Base-by-base conservation (phyloP, 305 asterid genomes). In the Solanum hybrid region DNA sequence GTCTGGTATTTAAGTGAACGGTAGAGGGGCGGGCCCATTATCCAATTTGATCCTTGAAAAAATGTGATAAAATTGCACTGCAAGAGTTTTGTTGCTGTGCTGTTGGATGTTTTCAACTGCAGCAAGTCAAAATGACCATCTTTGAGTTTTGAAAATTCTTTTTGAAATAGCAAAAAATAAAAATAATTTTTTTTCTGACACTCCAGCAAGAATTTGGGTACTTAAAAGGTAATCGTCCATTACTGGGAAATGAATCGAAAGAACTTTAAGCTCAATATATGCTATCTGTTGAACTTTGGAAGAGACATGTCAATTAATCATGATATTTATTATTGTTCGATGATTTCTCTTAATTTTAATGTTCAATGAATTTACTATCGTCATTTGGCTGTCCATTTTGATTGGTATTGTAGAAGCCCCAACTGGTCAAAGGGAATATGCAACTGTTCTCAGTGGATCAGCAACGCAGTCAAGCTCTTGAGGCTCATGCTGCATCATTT, bases 401-500 rank as follows among this genome's bases (percentile, higher is more conserved):
- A 56, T 85, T 85, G 88, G 42, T 85, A 11, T 60, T 85, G 32
- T 85, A 98, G 99, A 95, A 97, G 90, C 99, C 99, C 78, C 99
- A 98, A 92, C 95, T 98, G 89, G 99, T 98, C 90, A 98, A 98
- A 90, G 99, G 99, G 92, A 98, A 90, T 89, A 98, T 98, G 99
- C 99, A 98, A 93, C 96, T 98, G 79, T 98, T 92, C 90, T 97
- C 99, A 71, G 98, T 98, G 93, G 99, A 96, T 88, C 99, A 97
- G 93, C 99, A 97, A 91, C 98, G 99, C 76, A 98, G 99, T 89
- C 99, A 98, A 93, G 98, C 99, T 89, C 99, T 98, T 90, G 99
- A 98, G 94, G 99, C 99, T 85, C 99, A 98, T 95, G 98, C 99
- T 91, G 99, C 99, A 72, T 93, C 99, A 85, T 98, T 98, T 95